Conservation (phyloP, 768 basidiomycete genomes). For the Neoboletus subvelutipes region DNA sequence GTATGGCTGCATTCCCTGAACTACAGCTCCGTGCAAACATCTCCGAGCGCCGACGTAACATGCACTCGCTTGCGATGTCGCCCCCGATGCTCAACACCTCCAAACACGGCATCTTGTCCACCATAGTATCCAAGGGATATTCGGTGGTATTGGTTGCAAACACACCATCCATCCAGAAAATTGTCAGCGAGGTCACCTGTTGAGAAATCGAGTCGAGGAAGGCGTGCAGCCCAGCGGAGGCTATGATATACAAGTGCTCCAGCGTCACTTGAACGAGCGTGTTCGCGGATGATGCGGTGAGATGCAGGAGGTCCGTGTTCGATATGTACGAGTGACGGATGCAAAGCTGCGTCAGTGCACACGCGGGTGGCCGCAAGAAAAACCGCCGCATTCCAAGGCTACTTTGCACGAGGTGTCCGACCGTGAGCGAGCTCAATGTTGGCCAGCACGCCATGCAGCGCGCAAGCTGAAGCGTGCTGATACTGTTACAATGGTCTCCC, state of each 20-base stretch:
- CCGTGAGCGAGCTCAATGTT: neutral
- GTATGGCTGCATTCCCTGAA: neutral
- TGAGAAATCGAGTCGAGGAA: conserved; percentile 1
- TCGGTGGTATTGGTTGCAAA: neutral
- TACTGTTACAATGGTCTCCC: too few relatives aligned
- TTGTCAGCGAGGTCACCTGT: neutral
- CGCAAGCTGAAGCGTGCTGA: neutral
- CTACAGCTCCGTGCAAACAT: neutral
- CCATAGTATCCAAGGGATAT: neutral
- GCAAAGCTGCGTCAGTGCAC: neutral
- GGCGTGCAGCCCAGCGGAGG: neutral
- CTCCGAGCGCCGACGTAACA: neutral
- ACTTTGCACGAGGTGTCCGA: neutral
- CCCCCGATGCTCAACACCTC: neutral
- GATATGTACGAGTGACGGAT: neutral
- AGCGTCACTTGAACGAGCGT: neutral
- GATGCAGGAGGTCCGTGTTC: neutral
- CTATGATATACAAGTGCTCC: neutral
- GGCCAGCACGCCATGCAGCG: too few relatives aligned
- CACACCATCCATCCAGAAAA: neutral
- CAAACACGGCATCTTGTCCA: neutral
- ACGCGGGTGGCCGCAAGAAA: neutral
- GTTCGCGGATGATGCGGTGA: neutral
- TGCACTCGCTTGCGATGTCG: neutral
- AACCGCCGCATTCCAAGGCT: too few relatives aligned